phyloP scores from a whole-genome alignment of 2,329 filamentous ascomycete genomes.

The Cercospora berteroae region DNA sequence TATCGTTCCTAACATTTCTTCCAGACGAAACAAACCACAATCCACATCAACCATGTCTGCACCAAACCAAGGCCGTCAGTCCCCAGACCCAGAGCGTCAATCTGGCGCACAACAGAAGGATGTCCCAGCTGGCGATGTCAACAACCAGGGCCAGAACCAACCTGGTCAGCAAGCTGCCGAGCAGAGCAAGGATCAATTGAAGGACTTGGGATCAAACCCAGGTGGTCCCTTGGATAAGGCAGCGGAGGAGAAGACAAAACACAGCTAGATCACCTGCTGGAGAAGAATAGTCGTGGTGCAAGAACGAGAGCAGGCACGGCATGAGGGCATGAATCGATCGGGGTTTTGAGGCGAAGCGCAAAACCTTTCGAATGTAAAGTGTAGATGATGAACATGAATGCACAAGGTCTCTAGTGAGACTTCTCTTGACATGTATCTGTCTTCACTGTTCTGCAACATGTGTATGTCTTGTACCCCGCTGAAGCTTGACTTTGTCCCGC shows the following conservation, averaged over 20 bases:
- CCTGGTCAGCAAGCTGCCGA: conserved; percentile 49
- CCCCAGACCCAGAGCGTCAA: conserved; percentile 70
- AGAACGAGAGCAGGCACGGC: neutral
- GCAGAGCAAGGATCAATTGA: conserved; percentile 50
- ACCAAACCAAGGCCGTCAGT: conserved; percentile 65
- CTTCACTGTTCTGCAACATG: neutral
- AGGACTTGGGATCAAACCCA: conserved; percentile 65
- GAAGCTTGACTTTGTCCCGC: neutral
- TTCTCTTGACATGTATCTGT: neutral
- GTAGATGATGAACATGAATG: neutral
- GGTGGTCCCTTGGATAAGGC: conserved; percentile 61
- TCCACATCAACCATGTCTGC: conserved; percentile 60
- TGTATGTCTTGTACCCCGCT: neutral
- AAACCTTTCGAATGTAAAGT: neutral
- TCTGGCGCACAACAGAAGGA: conserved; percentile 60
- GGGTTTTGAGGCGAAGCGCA: neutral
- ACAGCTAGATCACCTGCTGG: neutral
- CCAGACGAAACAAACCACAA: neutral
- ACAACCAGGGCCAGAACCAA: conserved; percentile 45
- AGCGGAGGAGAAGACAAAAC: conserved; percentile 57
- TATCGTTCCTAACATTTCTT: neutral
- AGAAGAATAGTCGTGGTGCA: neutral
- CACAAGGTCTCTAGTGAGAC: neutral
- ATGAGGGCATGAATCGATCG: neutral
- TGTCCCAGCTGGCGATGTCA: conserved; percentile 46